phyloP scores from a whole-genome alignment of 345 rosid species.

The Linum usitatissimum region DNA sequence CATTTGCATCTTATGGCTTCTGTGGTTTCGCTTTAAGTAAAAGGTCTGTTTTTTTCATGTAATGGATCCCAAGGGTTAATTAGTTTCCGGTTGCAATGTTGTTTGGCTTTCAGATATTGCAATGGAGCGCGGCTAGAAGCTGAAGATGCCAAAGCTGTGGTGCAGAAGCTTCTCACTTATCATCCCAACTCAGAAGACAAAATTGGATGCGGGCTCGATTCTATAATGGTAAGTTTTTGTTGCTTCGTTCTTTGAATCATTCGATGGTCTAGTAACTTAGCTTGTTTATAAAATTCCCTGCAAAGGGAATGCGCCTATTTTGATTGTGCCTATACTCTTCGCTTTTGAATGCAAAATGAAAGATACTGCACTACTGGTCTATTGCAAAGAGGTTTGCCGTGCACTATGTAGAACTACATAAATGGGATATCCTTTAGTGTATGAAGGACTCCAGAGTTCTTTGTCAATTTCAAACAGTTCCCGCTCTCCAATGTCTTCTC shows the following conservation, averaged over 20 bases:
- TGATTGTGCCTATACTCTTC: no score
- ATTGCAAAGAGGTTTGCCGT: not conserved
- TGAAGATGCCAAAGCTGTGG: constrained; percentile 52
- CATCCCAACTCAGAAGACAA: constrained; percentile 75
- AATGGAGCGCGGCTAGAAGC: constrained; percentile 56
- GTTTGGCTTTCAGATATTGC: constrained; percentile 36
- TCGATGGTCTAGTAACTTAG: not conserved
- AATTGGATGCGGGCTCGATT: constrained; percentile 73
- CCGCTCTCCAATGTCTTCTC: not conserved
- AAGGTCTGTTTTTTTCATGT: no score
- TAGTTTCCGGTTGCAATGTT: not conserved
- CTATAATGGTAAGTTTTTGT: constrained; percentile 46
- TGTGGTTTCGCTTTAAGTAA: no score
- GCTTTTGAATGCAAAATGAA: not conserved
- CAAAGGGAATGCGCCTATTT: no score
- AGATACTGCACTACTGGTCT: not conserved
- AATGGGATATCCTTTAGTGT: not conserved
- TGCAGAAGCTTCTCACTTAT: constrained; percentile 57
- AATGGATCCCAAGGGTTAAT: no score
- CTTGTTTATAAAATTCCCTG: no score
- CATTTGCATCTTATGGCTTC: not conserved
- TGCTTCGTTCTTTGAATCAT: not conserved
- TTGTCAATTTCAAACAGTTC: not conserved
- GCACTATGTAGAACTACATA: not conserved
- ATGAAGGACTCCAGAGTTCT: not conserved